Percentiles rank a stretch among this genome's conserved stretches.
These are phyloP conservation scores for Arabidopsis hybrid DNA, from an alignment of 441 rosid species.

Conservation along the genomic window DNA sequence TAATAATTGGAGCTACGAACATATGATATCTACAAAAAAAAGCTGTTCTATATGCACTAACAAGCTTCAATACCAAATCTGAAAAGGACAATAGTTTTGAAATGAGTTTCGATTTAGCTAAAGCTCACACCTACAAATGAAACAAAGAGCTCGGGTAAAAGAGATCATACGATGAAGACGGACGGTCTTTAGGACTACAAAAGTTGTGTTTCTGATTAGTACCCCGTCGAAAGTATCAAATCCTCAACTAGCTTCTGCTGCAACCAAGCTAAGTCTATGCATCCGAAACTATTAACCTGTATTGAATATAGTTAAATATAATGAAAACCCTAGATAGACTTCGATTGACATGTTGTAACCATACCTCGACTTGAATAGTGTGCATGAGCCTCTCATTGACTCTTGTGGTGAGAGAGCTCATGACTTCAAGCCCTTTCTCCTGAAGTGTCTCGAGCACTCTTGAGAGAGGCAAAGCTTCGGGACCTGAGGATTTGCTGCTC, in stretches of 20 bases:
- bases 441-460: conserved; percentile 57
- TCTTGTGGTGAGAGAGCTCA: conserved; percentile 63
- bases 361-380: conserved; percentile 67
- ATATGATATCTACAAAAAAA: not conserved
- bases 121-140: conserved; percentile 1
- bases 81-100: not conserved
- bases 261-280: conserved; percentile 49
- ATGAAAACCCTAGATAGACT: conserved; percentile 19
- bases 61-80: conserved; percentile 22
- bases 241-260: conserved; percentile 54
- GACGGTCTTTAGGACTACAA: conserved; percentile 20
- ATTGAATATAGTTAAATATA: not conserved
- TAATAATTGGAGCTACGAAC: conserved; percentile 4
- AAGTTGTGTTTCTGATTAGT: conserved; percentile 10
- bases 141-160: conserved; percentile 5
- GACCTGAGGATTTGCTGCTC: conserved; percentile 46
- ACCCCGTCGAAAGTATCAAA: conserved; percentile 35
- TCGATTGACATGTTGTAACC: conserved; percentile 22
- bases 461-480: conserved; percentile 60
- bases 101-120: conserved; percentile 1
- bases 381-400: conserved; percentile 59
- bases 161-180: too few relatives aligned
- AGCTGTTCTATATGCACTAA: not conserved
- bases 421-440: conserved; percentile 62
- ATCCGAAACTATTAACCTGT: conserved; percentile 51